A percentile compares a stretch with the other conserved stretches of the same genome.
These are phyloP conservation scores for Lunularia cruciata DNA, from an alignment of 225 moss, liverwort and hornwort species.

Conservation along the genomic window DNA sequence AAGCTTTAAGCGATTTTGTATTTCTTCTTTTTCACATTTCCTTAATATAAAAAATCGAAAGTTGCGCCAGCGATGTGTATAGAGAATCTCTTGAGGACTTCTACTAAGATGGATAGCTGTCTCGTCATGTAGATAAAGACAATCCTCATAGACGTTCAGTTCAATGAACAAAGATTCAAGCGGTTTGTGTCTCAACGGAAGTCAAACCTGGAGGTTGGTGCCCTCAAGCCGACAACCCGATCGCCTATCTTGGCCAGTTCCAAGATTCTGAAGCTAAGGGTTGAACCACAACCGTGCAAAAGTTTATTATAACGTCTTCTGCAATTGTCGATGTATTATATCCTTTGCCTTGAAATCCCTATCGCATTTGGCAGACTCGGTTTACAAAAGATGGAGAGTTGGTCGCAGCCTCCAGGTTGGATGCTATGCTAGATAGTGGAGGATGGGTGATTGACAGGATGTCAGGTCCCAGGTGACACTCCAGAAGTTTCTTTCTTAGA, in stretches of 20 bases:
- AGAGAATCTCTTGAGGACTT: no score
- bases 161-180: slow-evolving; percentile 81
- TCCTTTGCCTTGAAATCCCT: no score
- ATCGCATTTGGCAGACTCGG: slow-evolving; percentile 66
- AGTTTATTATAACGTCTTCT: no score
- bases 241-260: neutral
- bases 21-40: no score
- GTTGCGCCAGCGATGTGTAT: no score
- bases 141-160: slow-evolving; percentile 88
- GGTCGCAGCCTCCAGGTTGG: slow-evolving; percentile 86
- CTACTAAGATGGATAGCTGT: no score
- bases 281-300: no score
- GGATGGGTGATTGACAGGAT: slow-evolving; percentile 98
- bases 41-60: no score
- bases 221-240: no score
- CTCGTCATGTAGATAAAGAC: slow-evolving; percentile 66
- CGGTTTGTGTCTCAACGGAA: slow-evolving; percentile 94
- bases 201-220: slow-evolving; percentile 96
- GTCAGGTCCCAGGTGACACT: slow-evolving; percentile 60
- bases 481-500: no score
- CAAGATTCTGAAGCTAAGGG: neutral
- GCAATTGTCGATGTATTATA: no score
- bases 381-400: slow-evolving; percentile 82
- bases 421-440: slow-evolving; percentile 76
- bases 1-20: neutral